Base-by-base conservation (phyloP, 768 basidiomycete species). In the Leucosporidium creatinivorum region DNA sequence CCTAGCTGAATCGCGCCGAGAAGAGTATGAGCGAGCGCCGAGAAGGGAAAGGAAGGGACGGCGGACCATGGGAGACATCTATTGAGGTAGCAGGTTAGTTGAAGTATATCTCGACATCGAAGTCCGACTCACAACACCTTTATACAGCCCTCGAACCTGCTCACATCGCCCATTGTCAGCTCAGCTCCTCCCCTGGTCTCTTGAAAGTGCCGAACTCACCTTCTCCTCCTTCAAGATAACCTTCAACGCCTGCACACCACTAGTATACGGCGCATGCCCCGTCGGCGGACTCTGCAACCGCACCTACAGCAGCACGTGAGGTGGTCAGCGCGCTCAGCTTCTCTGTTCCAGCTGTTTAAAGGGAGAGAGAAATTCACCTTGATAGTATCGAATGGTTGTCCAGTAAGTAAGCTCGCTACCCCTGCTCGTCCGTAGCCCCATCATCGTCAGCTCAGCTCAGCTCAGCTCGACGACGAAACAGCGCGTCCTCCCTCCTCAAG, bases 321-420 rank as follows among this genome's bases (percentile, higher is more conserved):
- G 8, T 18, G n/a, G 39, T 23, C 6, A 2, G 44, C n/a, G n/a
- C n/a, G n/a, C n/a, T 48, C 44, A 49, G 44, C 26, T 25, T n/a
- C 17, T 25, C 15, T 28, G 19, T 21, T 36, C 57, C 2, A 3
- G 13, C 18, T 44, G 19, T 47, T 9, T 13, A 26, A 56, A 44
- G 19, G 2, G 23, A 19, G 5, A 17, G 18, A 33, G 31, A 58
- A 12, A 19, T 33, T 33, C 10, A 77, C 13, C 78, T 67, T 68
- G 82, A 83, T 82, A 28, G 87, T 90, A 75, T 91, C 89, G 61
- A 90, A 86, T 0, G 89, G 89, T 73, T 87, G 88, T 21, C 88
- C 88, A 4, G 87, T 84, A 6, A 86, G 77, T 5, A 91, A 80
- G 31, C 86, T 83, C 0, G 85, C 83, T 57, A 86, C 84, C 13